Percentiles rank a stretch among this genome's conserved stretches.
These are phyloP conservation scores for Microcyclospora pomicola DNA, from an alignment of 2,329 filamentous ascomycete genomes.

Conservation along the genomic window DNA sequence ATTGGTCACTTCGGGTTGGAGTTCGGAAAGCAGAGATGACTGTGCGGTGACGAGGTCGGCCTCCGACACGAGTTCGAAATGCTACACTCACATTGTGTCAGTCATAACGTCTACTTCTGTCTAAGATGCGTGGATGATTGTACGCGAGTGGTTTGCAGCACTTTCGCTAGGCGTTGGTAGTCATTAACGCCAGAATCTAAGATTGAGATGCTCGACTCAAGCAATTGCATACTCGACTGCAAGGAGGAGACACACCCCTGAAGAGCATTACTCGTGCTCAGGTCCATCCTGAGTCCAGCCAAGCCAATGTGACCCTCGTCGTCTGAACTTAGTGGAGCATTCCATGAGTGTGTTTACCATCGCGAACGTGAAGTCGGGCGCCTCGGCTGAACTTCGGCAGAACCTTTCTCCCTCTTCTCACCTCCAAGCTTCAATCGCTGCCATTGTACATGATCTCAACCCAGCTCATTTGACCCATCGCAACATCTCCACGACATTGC, in stretches of 20 bases:
- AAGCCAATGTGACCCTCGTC: no score
- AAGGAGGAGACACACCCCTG: constrained; percentile 47
- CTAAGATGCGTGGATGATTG: constrained; percentile 7
- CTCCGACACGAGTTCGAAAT: constrained; percentile 87
- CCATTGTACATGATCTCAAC: no score
- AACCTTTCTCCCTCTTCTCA: no score
- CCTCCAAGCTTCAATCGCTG: no score
- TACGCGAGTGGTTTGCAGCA: constrained; percentile 49
- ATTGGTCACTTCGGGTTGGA: constrained; percentile 69
- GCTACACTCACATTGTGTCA: constrained; percentile 36
- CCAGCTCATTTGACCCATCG: no score
- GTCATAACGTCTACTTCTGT: neutral
- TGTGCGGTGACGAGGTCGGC: constrained; percentile 70
- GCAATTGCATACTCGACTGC: constrained; percentile 45
- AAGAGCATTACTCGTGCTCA: constrained; percentile 29
- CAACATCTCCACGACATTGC: neutral
- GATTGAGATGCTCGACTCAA: constrained; percentile 49
- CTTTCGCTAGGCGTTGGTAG: constrained; percentile 48
- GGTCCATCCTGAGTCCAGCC: constrained; percentile 12
- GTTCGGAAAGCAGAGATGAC: constrained; percentile 71
- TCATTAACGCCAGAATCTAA: constrained; percentile 50
- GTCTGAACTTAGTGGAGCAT: no score
- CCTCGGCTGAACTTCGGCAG: no score
- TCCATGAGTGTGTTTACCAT: no score
- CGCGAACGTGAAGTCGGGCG: no score